phyloP scores from a whole-genome alignment of 2,329 filamentous ascomycete genomes.

The Fusarium haematococcum region DNA sequence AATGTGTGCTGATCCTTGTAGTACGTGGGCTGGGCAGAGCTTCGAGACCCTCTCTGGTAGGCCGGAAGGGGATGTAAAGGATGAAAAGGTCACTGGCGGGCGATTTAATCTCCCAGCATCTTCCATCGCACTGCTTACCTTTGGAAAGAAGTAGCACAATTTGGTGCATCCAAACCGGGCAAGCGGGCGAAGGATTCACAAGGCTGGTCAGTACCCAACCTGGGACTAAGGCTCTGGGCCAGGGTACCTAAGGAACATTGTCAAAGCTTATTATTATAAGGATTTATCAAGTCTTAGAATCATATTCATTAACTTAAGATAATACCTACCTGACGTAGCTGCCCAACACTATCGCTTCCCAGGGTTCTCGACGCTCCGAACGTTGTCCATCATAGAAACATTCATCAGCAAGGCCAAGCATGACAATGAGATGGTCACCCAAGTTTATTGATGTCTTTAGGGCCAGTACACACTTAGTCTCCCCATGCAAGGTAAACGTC shows the following conservation, averaged over 20 bases:
- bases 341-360: too few species aligned
- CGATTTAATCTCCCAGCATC: not conserved
- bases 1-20: not conserved
- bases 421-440: too few species aligned
- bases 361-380: too few species aligned
- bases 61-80: not conserved
- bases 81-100: not conserved
- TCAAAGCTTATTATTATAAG: too few species aligned
- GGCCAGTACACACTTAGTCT: too few species aligned
- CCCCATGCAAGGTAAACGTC: too few species aligned
- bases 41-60: not conserved
- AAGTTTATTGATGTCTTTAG: too few species aligned
- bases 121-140: not conserved
- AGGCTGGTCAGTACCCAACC: not conserved
- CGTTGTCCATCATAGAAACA: too few species aligned
- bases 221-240: not conserved
- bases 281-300: too few species aligned
- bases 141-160: not conserved
- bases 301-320: too few species aligned
- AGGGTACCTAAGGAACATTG: not conserved
- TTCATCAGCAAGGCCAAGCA: too few species aligned
- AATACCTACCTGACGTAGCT: too few species aligned
- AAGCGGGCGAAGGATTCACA: not conserved
- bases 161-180: not conserved
- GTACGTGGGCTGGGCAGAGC: not conserved